phyloP scores from a whole-genome alignment of 768 basidiomycete species.

The Baorangia bicolor region DNA sequence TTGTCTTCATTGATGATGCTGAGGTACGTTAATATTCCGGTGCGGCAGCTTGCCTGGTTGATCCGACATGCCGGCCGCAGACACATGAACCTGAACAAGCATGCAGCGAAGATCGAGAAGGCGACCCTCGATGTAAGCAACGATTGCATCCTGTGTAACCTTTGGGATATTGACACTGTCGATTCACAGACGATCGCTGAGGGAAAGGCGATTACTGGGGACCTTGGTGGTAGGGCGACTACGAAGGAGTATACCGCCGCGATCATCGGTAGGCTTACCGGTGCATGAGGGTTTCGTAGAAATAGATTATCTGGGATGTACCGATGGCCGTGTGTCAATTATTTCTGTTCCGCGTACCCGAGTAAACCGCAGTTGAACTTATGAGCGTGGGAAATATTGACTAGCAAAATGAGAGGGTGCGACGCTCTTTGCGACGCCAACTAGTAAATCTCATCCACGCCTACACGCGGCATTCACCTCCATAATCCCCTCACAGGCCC shows the following conservation, averaged over 20 bases:
- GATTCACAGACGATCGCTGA: conserved; percentile 86
- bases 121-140: conserved; percentile 80
- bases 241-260: conserved; percentile 89
- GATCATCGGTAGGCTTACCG: conserved; percentile 71
- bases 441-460: conserved; percentile 49
- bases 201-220: conserved; percentile 92
- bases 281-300: conserved; percentile 18
- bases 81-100: conserved; percentile 87
- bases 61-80: conserved; percentile 40
- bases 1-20: conserved; percentile 98
- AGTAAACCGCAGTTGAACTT: conserved; percentile 3
- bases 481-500: conserved; percentile 76
- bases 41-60: conserved; percentile 11
- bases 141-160: not conserved
- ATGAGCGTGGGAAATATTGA: conserved; percentile 28
- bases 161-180: conserved; percentile 4
- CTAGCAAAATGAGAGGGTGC: conserved; percentile 16
- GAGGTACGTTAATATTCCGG: conserved; percentile 51
- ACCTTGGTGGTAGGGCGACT: conserved; percentile 89
- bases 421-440: conserved; percentile 38
- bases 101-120: conserved; percentile 88
- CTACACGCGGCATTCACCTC: conserved; percentile 54
- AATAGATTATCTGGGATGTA: conserved; percentile 17
- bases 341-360: conserved; percentile 1
- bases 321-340: conserved; percentile 6